phyloP scores from a whole-genome alignment of 2,329 filamentous ascomycete species.

The Clonostachys byssicola region DNA sequence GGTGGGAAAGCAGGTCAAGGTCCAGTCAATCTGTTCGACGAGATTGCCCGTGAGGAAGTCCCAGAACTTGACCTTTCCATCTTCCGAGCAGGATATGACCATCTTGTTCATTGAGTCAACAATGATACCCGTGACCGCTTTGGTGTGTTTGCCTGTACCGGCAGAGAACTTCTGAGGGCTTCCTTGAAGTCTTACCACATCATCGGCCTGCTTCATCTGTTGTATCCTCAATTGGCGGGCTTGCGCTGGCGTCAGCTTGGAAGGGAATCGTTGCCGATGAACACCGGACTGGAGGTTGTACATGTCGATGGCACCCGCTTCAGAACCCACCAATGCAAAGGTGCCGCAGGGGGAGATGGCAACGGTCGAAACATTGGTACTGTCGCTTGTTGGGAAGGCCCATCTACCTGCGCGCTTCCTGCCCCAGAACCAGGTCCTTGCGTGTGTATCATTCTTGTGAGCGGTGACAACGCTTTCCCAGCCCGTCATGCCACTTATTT shows the following conservation, averaged over 20 bases:
- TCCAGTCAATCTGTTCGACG: slow-evolving; percentile 78
- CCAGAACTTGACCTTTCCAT: slow-evolving; percentile 98
- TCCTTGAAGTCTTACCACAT: slow-evolving; percentile 50
- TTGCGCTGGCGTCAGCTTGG: slow-evolving; percentile 71
- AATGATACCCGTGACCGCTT: slow-evolving; percentile 78
- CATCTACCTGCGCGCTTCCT: slow-evolving; percentile 89
- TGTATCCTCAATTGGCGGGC: slow-evolving; percentile 70
- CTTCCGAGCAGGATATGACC: slow-evolving; percentile 80
- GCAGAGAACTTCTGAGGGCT: slow-evolving; percentile 34
- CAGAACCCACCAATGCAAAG: slow-evolving; percentile 87
- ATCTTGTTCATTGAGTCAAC: slow-evolving; percentile 87
- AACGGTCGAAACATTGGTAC: slow-evolving; percentile 78
- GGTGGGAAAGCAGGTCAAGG: slow-evolving; percentile 67
- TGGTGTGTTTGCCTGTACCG: slow-evolving; percentile 70
- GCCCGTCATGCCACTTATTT: slow-evolving; percentile 74
- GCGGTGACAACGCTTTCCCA: slow-evolving; percentile 98
- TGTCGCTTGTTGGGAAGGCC: slow-evolving; percentile 85
- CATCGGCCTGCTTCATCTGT: slow-evolving; percentile 54
- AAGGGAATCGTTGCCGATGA: slow-evolving; percentile 84
- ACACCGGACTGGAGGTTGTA: slow-evolving; percentile 94
- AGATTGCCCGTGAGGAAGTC: slow-evolving; percentile 83
- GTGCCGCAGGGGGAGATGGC: slow-evolving; percentile 89
- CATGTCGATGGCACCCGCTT: slow-evolving; percentile 81
- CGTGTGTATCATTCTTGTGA: slow-evolving; percentile 78
- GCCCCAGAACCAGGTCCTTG: slow-evolving; percentile 97